Conservation (phyloP, 2,329 filamentous ascomycete genomes). For the Pyricularia sp. region DNA sequence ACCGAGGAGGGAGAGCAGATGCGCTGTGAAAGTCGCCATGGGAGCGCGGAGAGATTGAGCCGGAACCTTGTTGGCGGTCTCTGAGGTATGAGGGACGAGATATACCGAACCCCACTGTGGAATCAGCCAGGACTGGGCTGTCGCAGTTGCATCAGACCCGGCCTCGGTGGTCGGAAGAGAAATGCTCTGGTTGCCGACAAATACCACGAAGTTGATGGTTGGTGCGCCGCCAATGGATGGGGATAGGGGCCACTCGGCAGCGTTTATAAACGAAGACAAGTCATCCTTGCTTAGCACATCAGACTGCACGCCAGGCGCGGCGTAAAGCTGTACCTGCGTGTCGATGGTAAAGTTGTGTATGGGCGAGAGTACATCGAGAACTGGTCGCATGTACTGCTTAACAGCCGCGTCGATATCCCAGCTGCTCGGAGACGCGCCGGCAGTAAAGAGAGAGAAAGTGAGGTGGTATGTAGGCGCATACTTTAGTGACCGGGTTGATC, state of each 20-base stretch:
- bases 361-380: conserved; percentile 63
- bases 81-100: conserved; percentile 35
- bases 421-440: conserved; percentile 60
- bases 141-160: conserved; percentile 11
- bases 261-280: conserved; percentile 89
- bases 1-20: conserved; percentile 77
- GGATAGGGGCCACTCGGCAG: conserved; percentile 91
- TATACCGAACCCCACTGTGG: conserved; percentile 83
- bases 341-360: conserved; percentile 96
- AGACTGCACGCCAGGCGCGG: conserved; percentile 50
- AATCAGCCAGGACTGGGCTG: conserved; percentile 67
- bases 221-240: conserved; percentile 88
- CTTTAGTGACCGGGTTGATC: conserved; percentile 74
- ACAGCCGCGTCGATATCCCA: conserved; percentile 87
- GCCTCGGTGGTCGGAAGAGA: conserved; percentile 15
- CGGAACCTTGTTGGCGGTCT: conserved; percentile 37
- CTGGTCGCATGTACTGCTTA: conserved; percentile 65
- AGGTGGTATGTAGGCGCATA: conserved; percentile 91
- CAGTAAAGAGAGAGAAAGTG: conserved; percentile 89
- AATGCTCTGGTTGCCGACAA: conserved; percentile 69
- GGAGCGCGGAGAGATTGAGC: conserved; percentile 59
- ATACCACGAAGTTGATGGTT: conserved; percentile 92
- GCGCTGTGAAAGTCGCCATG: conserved; percentile 80
- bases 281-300: conserved; percentile 69
- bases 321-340: conserved; percentile 91